Evolutionary conservation across 306 rosid species (phyloP), one percentile per base, ranked within the genome.

Genomic region (Vicia faba): DNA sequence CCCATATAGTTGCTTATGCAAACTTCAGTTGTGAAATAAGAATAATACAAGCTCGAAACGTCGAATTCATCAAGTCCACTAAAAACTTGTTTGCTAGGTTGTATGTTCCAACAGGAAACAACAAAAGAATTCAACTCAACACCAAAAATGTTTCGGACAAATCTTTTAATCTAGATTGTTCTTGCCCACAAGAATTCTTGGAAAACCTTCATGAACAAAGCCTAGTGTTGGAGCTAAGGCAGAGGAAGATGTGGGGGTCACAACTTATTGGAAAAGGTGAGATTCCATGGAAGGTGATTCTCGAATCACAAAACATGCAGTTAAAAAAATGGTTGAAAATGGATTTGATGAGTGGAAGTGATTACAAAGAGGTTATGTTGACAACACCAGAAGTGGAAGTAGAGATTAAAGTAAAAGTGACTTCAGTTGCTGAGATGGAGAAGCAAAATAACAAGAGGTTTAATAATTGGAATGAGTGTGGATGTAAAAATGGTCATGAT

Each of bases 141-240:
- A 88, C 70, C 36, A 80, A 70, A 51, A 83, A 54, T 64, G 72
- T 88, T 41, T 93, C 97, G 96, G 70, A 88, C 15, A 84, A 93
- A 14, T 78, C 92, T 48, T 80, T 90, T 64, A 79, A 64, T 26
- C 55, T 93, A 68, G 97, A 86, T 31, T 93, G 99, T 66, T 72
- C 68, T 5, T 91, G 95, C 12, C 63, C 69, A 5, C 64, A 66
- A n/a, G 80, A 78, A 20, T 79, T 87, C 64, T 51, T 87, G 61
- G 78, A 81, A 5, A 68, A 25, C 38, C 83, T 93, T 12, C 66
- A 71, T 73, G 79, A 84, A 51, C 85, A 85, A 33, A 88, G 54
- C 28, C 69, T 90, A 14, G 82, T 82, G 10, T 78, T 93, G 45
- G 97, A 93, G 84, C 84, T 93, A 10, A 73, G 96, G 68, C 80